Base-by-base conservation (phyloP, 2,329 filamentous ascomycete genomes). In the Ceratocystis cubensis region DNA sequence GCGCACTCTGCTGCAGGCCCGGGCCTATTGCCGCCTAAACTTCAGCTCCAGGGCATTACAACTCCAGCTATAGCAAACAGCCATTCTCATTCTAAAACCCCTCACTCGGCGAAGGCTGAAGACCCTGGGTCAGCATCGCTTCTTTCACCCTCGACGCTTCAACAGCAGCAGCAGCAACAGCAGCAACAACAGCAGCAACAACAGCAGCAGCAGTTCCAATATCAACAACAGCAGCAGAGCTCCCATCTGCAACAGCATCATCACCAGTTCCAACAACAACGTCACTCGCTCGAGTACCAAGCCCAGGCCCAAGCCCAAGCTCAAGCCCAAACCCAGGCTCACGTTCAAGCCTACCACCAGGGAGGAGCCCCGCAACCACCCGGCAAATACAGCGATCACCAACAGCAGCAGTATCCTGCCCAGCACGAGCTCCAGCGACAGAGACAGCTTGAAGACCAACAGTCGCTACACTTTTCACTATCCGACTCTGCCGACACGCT, bases 371-470 rank as follows among this genome's bases (percentile, higher is more conserved):
- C 64, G 50, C 64, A 44, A 46, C 22, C 50, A 25, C 64, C 64
- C 53, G 48, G 64, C 25, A 65, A 59, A 37, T 45, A 65, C 50
- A 48, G 20, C n/a, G 50, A 59, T 4, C 53, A 57, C 2, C 48
- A n/a, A 5, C 48, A 53, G 5, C 64, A 61, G 37, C 69, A 70
- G 61, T 71, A 72, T n/a, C 17, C 48, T 59, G 73, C 74, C 61
- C 69, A 70, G 66, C 71, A 73, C 69, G 71, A 68, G 65, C 70
- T 67, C 3, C 65, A 69, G 33, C 71, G 71, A 65, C 69, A 71
- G 33, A 69, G 69, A 33, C 67, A 68, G 69, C 13, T 57, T 20
- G 63, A 68, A 13, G 63, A 64, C 67, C 48, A 71, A 68, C 64
- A 50, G 48, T 50, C 67, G 68, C 65, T 71, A 71, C 65, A 67